phyloP scores from a whole-genome alignment of 1,284 basidiomycete species.

The Cutaneotrichosporon sp. region DNA sequence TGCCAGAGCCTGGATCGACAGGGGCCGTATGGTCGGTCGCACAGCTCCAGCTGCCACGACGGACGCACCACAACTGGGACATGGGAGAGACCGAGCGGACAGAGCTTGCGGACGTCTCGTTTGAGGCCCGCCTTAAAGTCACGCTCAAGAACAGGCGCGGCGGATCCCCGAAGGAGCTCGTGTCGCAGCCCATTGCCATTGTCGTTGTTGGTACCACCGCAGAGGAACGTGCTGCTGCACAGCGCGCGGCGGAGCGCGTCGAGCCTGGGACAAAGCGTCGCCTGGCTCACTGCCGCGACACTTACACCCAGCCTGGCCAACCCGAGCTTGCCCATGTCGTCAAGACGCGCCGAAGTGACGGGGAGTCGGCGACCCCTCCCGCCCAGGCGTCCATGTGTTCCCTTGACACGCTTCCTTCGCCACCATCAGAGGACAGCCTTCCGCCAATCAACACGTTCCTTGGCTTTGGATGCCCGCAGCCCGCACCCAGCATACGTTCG shows the following conservation, averaged over 20 bases:
- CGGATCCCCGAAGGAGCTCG: slow-evolving; percentile 17
- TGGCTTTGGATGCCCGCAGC: background rate
- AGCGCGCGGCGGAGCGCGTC: background rate
- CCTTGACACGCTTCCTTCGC: background rate
- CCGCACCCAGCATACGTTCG: too few species aligned
- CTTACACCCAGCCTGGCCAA: too few species aligned
- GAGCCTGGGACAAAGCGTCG: background rate
- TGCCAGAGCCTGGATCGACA: slow-evolving; percentile 8
- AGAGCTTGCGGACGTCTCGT: slow-evolving; percentile 26
- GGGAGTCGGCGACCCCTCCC: too few species aligned
- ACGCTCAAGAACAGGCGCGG: slow-evolving; percentile 20
- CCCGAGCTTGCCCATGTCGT: too few species aligned
- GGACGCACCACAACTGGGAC: slow-evolving; percentile 31
- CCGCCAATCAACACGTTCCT: background rate
- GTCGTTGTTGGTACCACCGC: background rate
- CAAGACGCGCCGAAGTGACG: too few species aligned
- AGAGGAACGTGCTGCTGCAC: background rate
- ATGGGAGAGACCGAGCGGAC: slow-evolving; percentile 33
- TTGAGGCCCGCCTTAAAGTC: slow-evolving; percentile 27
- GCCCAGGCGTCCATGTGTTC: too few species aligned
- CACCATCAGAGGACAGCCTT: background rate
- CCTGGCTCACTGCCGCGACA: background rate
- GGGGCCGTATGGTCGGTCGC: slow-evolving; percentile 21
- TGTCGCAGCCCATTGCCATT: background rate
- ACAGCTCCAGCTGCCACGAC: slow-evolving; percentile 21